phyloP scores from a whole-genome alignment of 2,329 filamentous ascomycete genomes.

The Cladobotryum mycophilum region DNA sequence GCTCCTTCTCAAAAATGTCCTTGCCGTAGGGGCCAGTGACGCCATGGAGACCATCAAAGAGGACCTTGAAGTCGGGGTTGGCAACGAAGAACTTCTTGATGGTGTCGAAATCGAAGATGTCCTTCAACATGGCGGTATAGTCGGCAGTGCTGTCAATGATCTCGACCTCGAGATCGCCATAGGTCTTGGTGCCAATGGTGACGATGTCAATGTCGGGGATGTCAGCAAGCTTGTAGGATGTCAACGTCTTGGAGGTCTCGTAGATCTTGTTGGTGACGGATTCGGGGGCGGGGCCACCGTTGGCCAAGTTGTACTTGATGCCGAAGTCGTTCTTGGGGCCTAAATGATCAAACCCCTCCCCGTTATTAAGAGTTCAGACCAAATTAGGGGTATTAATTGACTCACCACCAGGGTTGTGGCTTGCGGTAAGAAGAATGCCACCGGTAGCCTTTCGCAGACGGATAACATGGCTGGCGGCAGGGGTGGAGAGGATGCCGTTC shows the following conservation, averaged over 20 bases:
- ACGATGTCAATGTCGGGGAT: slow-evolving; percentile 81
- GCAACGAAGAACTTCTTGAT: slow-evolving; percentile 89
- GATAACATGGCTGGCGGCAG: slow-evolving; percentile 92
- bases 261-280: slow-evolving; percentile 98
- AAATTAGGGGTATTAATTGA: slow-evolving; percentile 5
- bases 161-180: slow-evolving; percentile 86
- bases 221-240: slow-evolving; percentile 84
- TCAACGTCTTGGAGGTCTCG: slow-evolving; percentile 81
- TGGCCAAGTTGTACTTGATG: slow-evolving; percentile 99
- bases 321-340: slow-evolving; percentile 93
- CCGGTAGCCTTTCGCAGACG: slow-evolving; percentile 91
- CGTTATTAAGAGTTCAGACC: neutral
- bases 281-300: slow-evolving; percentile 92
- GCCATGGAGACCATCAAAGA: slow-evolving; percentile 91
- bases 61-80: slow-evolving; percentile 89
- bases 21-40: slow-evolving; percentile 94
- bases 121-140: slow-evolving; percentile 92
- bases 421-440: slow-evolving; percentile 92
- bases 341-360: slow-evolving; percentile 29
- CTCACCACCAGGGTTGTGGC: slow-evolving; percentile 95
- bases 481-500: slow-evolving; percentile 92
- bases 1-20: slow-evolving; percentile 90
- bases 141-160: slow-evolving; percentile 89
- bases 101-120: slow-evolving; percentile 95
- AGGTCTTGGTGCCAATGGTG: slow-evolving; percentile 75